Conservation (phyloP, 495 filamentous ascomycete species). For the Penicillium arizonense region DNA sequence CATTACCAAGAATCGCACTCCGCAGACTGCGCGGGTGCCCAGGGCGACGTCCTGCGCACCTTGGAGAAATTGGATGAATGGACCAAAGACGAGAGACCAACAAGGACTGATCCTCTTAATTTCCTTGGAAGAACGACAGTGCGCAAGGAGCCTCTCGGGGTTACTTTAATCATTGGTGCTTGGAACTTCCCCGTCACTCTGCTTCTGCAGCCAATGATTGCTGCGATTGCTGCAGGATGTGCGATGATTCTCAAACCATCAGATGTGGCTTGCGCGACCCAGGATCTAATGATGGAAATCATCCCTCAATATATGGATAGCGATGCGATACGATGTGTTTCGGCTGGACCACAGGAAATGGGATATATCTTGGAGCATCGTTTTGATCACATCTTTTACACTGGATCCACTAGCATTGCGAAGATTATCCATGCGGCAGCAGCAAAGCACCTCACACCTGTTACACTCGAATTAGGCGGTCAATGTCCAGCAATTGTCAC, state of each 20-base stretch:
- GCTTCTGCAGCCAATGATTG: slow-evolving; percentile 69
- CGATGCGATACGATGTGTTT: slow-evolving; percentile 64
- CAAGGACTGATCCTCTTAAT: slow-evolving; percentile 59
- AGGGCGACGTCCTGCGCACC: slow-evolving; percentile 69
- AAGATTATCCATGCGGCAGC: slow-evolving; percentile 82
- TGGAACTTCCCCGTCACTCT: slow-evolving; percentile 87
- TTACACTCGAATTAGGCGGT: slow-evolving; percentile 81
- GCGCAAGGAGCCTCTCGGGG: slow-evolving; percentile 79
- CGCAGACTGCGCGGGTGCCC: slow-evolving; percentile 61
- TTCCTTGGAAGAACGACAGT: slow-evolving; percentile 62
- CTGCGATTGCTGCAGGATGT: slow-evolving; percentile 84
- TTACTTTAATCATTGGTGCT: slow-evolving; percentile 79
- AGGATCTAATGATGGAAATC: slow-evolving; percentile 71
- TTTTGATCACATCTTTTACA: slow-evolving; percentile 95
- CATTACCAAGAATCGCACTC: slow-evolving; percentile 62
- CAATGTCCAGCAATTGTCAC: slow-evolving; percentile 82
- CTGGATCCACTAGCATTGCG: slow-evolving; percentile 69
- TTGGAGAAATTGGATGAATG: slow-evolving; percentile 70
- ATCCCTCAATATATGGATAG: slow-evolving; percentile 68
- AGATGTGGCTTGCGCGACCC: slow-evolving; percentile 65
- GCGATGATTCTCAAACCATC: slow-evolving; percentile 81
- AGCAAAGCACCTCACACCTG: slow-evolving; percentile 83
- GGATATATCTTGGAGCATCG: slow-evolving; percentile 72
- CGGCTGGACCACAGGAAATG: slow-evolving; percentile 73
- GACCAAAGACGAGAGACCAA: slow-evolving; percentile 67